Conservation (phyloP, 176 grass and related monocot genomes). For the Bromus sterilis region DNA sequence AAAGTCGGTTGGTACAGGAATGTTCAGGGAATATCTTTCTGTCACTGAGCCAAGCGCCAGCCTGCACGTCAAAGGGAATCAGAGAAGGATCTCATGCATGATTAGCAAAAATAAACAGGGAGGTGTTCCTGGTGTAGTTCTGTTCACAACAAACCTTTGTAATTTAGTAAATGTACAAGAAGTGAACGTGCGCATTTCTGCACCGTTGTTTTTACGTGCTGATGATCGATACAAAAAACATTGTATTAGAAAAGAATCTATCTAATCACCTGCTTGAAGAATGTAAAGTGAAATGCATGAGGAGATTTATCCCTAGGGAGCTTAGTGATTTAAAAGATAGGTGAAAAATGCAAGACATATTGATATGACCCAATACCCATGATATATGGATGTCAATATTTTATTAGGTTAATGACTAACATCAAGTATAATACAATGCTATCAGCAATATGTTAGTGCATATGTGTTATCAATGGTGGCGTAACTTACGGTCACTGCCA, state of each 20-base stretch:
- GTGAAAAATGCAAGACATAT: not conserved
- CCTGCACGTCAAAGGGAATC: not conserved
- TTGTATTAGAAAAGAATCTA: no score
- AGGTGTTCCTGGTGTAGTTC: not conserved
- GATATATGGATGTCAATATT: not conserved
- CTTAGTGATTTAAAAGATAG: no score
- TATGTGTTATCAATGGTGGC: not conserved
- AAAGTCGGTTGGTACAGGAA: not conserved
- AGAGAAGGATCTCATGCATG: not conserved
- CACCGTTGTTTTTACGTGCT: no score
- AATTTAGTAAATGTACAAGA: not conserved
- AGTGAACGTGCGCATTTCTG: no score
- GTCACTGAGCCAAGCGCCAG: not conserved
- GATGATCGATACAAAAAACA: no score
- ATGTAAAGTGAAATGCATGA: no score
- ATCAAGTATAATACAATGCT: not conserved
- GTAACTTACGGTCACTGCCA: slow-evolving; percentile 60
- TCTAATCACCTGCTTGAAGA: no score
- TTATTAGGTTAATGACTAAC: not conserved
- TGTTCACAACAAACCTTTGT: not conserved
- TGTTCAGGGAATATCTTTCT: not conserved
- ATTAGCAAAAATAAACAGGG: not conserved
- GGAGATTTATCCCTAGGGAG: no score
- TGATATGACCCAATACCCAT: not conserved
- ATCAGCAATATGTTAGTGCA: not conserved